Evolutionary conservation across 768 basidiomycete genomes (phyloP).

Genomic region (Gymnopilus dilepis): DNA sequence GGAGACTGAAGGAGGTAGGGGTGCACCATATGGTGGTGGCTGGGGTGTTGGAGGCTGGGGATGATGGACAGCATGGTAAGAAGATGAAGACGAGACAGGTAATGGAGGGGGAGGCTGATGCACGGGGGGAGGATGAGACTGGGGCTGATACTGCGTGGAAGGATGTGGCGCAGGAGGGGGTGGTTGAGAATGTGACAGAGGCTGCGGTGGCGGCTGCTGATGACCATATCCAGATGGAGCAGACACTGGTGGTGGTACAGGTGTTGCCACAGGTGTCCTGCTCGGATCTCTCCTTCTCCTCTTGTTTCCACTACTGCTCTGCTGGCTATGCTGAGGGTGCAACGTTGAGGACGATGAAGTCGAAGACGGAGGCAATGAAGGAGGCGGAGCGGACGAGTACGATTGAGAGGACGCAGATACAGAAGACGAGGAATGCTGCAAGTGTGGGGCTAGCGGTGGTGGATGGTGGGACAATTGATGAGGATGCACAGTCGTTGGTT

Average conservation of each 20-base stretch:
- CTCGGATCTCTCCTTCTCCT: slow-evolving; percentile 7
- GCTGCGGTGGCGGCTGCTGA: not conserved
- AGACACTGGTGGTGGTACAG: not conserved
- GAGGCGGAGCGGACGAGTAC: slow-evolving; percentile 5
- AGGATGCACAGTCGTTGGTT: slow-evolving; percentile 15
- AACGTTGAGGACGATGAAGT: slow-evolving; percentile 1
- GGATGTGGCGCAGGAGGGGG: not conserved
- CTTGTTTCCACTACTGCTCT: not conserved
- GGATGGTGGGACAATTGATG: slow-evolving; percentile 9
- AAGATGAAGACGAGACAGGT: slow-evolving; percentile 3
- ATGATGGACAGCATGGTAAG: not conserved
- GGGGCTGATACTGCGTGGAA: not conserved
- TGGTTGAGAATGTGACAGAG: not conserved
- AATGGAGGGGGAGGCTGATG: not conserved
- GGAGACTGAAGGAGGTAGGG: not conserved
- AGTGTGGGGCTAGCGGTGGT: not conserved
- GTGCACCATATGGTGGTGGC: slow-evolving; percentile 1
- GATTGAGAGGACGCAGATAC: slow-evolving; percentile 14
- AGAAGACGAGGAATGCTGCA: slow-evolving; percentile 2
- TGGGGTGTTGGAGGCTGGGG: slow-evolving; percentile 5
- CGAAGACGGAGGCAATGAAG: not conserved
- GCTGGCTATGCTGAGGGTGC: not conserved
- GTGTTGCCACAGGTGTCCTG: not conserved
- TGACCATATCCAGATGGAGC: not conserved
- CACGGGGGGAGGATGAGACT: not conserved